These are phyloP conservation scores for Blastocystis sp. DNA, from an alignment of 352 stramenopile species.

Conservation along the genomic window DNA sequence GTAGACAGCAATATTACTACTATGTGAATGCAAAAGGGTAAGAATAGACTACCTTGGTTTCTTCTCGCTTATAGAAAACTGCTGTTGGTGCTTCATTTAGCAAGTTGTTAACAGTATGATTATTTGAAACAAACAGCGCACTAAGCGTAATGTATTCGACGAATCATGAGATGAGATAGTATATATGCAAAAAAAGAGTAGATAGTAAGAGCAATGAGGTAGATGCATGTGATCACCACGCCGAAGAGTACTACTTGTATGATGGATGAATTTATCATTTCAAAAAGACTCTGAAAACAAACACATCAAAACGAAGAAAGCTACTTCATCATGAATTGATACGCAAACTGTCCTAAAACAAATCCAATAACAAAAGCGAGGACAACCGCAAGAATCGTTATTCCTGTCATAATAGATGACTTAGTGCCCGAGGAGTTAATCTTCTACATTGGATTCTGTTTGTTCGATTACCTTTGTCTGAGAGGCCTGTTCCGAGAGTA, in stretches of 20 bases:
- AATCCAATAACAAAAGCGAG: slow-evolving; percentile 15
- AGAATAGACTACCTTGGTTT: no score
- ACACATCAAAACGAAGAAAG: neutral
- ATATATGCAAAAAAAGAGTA: neutral
- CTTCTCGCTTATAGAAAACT: no score
- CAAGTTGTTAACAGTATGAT: no score
- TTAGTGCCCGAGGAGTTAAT: neutral
- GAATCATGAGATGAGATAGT: neutral
- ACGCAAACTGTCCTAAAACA: slow-evolving; percentile 18
- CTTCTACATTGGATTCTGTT: neutral
- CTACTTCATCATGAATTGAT: neutral
- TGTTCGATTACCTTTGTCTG: neutral
- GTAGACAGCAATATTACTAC: no score
- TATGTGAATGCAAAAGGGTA: no score
- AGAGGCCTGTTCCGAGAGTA: neutral
- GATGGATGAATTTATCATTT: neutral
- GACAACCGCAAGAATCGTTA: neutral
- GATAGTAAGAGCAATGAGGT: neutral
- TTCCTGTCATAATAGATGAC: neutral
- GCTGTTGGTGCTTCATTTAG: no score
- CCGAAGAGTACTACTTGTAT: neutral
- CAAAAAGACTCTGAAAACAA: neutral
- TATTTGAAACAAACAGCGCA: no score
- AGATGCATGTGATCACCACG: neutral
- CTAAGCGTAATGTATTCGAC: no score